A percentile compares a stretch with the other conserved stretches of the same genome.
Evolutionary conservation across 805 yeast species (phyloP).

Genomic region (Limtongia smithiae): DNA sequence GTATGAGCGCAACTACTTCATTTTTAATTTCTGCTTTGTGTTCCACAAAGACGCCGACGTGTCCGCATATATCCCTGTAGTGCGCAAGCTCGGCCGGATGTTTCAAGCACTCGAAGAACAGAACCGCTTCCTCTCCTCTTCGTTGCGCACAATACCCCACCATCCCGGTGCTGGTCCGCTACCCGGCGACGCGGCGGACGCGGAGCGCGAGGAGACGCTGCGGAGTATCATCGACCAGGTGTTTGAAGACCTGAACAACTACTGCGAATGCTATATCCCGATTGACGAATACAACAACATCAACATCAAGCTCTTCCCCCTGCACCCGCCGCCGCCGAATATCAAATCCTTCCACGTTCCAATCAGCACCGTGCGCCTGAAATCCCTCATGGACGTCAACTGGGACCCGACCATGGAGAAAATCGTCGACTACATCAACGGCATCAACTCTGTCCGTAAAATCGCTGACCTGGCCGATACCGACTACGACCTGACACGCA

Average conservation of each 20-base stretch:
- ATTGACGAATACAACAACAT: constrained; percentile 84
- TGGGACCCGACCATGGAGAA: constrained; percentile 98
- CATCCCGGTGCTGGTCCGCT: constrained; percentile 46
- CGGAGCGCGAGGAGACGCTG: constrained; percentile 37
- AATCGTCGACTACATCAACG: constrained; percentile 80
- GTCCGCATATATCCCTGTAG: constrained; percentile 80
- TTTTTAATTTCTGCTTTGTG: constrained; percentile 88
- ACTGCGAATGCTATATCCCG: constrained; percentile 93
- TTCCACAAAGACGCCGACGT: constrained; percentile 79
- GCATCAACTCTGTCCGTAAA: constrained; percentile 73
- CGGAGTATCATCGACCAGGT: constrained; percentile 81
- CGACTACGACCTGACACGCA: constrained; percentile 70
- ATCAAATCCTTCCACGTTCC: constrained; percentile 85
- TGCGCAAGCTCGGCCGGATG: constrained; percentile 81
- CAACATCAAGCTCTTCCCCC: constrained; percentile 90
- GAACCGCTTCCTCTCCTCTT: constrained; percentile 59
- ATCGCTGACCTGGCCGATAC: constrained; percentile 80
- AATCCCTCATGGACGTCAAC: constrained; percentile 71
- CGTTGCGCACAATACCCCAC: constrained; percentile 22
- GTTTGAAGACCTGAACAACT: constrained; percentile 90
- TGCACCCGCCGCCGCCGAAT: constrained; percentile 74
- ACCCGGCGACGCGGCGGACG: background rate
- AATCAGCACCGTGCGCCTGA: constrained; percentile 74
- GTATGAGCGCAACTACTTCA: constrained; percentile 88
- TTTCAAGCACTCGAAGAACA: constrained; percentile 86